Percentiles rank a stretch among this genome's conserved stretches.
Conservation (phyloP, 257 asterid species). For the Capsicum baccatum region DNA sequence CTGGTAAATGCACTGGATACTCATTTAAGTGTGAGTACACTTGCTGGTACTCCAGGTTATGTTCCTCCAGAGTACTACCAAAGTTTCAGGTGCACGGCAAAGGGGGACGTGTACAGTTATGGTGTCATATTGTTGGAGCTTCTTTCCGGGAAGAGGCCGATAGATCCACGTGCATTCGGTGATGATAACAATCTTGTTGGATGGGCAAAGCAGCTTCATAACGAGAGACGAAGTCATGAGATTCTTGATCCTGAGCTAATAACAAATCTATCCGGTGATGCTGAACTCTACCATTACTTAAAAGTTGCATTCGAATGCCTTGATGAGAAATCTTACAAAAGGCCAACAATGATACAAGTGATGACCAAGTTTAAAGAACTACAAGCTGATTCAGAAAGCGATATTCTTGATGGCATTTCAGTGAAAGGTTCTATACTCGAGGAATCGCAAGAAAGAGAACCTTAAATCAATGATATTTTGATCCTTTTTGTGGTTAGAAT, state of each 20-base stretch:
- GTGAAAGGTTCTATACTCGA: constrained; percentile 72
- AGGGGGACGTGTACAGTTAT: constrained; percentile 94
- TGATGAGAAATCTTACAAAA: constrained; percentile 72
- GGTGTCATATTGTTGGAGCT: constrained; percentile 92
- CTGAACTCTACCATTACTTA: constrained; percentile 74
- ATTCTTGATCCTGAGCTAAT: constrained; percentile 68
- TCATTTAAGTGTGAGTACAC: constrained; percentile 90
- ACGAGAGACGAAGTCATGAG: constrained; percentile 61
- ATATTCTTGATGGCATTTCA: constrained; percentile 80
- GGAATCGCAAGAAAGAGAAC: constrained; percentile 73
- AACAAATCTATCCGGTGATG: constrained; percentile 58
- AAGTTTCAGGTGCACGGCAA: constrained; percentile 92
- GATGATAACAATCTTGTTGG: constrained; percentile 93
- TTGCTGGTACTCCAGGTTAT: constrained; percentile 95
- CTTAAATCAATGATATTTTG: constrained; percentile 25
- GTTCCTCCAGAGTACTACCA: constrained; percentile 98
- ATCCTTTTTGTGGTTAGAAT: constrained; percentile 23
- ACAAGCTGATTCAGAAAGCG: constrained; percentile 71
- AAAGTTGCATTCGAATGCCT: constrained; percentile 83
- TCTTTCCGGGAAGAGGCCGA: constrained; percentile 87
- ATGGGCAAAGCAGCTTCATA: constrained; percentile 89
- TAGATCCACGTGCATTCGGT: constrained; percentile 74
- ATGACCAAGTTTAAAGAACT: constrained; percentile 93
- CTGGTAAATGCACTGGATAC: constrained; percentile 84
- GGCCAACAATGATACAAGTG: constrained; percentile 97